Evolutionary conservation across 2,329 filamentous ascomycete species (phyloP).

Genomic region (Aspergillus sp.): DNA sequence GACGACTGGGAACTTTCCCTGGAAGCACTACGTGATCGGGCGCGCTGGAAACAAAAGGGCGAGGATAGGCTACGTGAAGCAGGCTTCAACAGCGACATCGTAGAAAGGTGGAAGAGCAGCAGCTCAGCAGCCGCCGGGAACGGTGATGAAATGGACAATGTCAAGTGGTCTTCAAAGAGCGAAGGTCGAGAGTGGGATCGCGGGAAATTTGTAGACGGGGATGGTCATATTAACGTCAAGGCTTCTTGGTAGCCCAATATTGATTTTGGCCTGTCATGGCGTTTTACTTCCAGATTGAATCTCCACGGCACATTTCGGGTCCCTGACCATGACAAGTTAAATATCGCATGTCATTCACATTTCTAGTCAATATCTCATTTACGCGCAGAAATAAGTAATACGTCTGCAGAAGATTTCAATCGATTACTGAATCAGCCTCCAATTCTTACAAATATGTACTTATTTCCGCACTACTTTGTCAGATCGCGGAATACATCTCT

Average conservation of each 20-base stretch:
- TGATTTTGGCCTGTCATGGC: neutral
- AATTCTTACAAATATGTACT: neutral
- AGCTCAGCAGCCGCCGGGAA: conserved; percentile 49
- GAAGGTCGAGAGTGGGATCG: conserved; percentile 68
- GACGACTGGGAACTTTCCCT: conserved; percentile 79
- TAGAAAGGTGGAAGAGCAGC: conserved; percentile 69
- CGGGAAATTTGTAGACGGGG: conserved; percentile 59
- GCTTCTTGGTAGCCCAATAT: conserved; percentile 46
- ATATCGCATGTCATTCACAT: neutral
- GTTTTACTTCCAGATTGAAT: neutral
- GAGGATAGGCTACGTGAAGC: conserved; percentile 73
- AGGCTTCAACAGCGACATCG: conserved; percentile 74
- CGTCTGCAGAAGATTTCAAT: neutral
- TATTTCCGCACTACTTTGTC: conserved; percentile 23
- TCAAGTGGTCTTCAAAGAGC: conserved; percentile 71
- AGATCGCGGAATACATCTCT: conserved; percentile 23
- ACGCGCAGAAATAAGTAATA: neutral
- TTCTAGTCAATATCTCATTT: neutral
- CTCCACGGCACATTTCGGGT: neutral
- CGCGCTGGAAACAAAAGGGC: conserved; percentile 72
- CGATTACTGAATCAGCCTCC: neutral
- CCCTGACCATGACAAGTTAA: neutral
- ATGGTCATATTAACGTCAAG: conserved; percentile 54
- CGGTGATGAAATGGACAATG: conserved; percentile 61
- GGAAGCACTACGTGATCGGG: conserved; percentile 76